Conservation (phyloP, 441 rosid genomes). For the Manihot esculenta region DNA sequence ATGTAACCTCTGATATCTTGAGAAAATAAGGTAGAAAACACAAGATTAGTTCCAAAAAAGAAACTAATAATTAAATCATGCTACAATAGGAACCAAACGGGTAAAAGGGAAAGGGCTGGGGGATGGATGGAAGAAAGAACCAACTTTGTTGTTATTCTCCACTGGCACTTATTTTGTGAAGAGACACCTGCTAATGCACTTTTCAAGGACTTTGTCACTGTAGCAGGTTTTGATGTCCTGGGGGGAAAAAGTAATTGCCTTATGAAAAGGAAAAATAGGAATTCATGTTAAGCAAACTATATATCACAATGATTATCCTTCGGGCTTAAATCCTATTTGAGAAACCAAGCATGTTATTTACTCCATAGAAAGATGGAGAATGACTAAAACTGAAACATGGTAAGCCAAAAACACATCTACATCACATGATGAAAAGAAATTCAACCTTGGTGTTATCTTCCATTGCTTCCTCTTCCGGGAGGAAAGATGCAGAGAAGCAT, state of each 20-base stretch:
- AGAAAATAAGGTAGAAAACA: slow-evolving; percentile 22
- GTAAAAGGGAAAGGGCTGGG: background rate
- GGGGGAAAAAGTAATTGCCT: slow-evolving; percentile 18
- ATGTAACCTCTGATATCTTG: slow-evolving; percentile 74
- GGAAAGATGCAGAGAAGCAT: slow-evolving; percentile 40
- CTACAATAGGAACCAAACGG: slow-evolving; percentile 20
- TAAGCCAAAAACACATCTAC: slow-evolving; percentile 6
- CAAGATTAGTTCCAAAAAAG: slow-evolving; percentile 18
- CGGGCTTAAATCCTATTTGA: background rate
- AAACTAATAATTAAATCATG: slow-evolving; percentile 8
- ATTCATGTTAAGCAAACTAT: background rate
- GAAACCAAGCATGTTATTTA: background rate
- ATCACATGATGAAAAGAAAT: slow-evolving; percentile 5
- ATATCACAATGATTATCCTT: background rate
- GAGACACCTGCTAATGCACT: slow-evolving; percentile 34
- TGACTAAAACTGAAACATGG: background rate
- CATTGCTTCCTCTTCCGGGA: slow-evolving; percentile 38
- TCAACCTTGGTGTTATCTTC: slow-evolving; percentile 33
- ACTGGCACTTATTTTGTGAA: slow-evolving; percentile 46
- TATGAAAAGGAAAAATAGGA: background rate
- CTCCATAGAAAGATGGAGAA: background rate
- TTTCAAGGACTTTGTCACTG: slow-evolving; percentile 31
- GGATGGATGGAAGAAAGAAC: slow-evolving; percentile 13
- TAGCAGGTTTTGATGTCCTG: slow-evolving; percentile 50
- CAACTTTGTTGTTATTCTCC: slow-evolving; percentile 52